Evolutionary conservation across 305 asterid species (phyloP), one percentile per base, ranked within the genome.

Genomic region (Fraxinus sp.): DNA sequence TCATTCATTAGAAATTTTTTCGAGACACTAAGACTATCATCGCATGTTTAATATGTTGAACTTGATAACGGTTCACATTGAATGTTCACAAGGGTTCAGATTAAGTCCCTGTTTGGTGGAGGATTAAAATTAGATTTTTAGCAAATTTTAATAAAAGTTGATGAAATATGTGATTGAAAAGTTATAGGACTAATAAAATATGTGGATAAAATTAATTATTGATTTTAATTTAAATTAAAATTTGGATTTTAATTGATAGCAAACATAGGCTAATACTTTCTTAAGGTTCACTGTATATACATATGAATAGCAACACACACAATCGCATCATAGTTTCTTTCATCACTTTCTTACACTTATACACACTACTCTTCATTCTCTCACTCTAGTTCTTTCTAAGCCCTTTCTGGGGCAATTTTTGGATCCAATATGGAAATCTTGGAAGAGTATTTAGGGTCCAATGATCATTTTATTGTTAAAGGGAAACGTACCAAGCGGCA

Each of bases 401-500:
- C 30, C 28, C 5, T 3, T 33, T 0, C 16, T 37, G 44, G 26
- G 22, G 66, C 66, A 16, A 7, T 59, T 59, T 59, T 22, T 20
- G 26, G 71, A 66, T 66, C 36, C 84, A 85, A 85, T n/a, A 72
- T 86, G 74, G 88, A 90, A 41, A 33, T 64, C 62, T 7, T 66
- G 59, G 90, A 87, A 41, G 95, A 88, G 0, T 77, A 85, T 46
- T 79, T 90, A 0, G 82, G 74, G 49, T 83, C 90, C 11, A 88
- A 57, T 77, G 95, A 94, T 81, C 92, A 84, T 16, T 74, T 74
- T 37, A 81, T 89, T 86, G 86, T 88, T 39, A 95, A 90, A 79
- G 87, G 94, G 22, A 94, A 87, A 81, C 94, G 98, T 6, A 88
- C 90, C 83, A 94, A 93, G 86, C 94, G 97, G 5, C 89, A 76